A percentile compares a stretch with the other conserved stretches of the same genome.
These are phyloP conservation scores for Leccinum boreale DNA, from an alignment of 768 basidiomycete genomes.

Conservation along the genomic window DNA sequence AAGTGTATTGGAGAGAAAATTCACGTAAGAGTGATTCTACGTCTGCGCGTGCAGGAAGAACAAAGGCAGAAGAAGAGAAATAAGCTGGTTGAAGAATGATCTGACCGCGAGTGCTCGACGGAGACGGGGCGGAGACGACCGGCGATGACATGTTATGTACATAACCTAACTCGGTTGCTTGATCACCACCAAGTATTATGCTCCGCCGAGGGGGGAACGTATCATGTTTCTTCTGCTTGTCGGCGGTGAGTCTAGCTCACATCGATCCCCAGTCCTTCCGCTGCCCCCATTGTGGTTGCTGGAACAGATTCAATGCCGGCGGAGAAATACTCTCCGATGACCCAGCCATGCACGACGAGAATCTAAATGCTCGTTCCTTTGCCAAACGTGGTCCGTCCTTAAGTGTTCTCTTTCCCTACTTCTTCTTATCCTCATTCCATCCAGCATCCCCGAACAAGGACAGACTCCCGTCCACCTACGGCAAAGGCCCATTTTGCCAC, in stretches of 20 bases:
- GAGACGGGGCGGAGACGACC: constrained; percentile 46
- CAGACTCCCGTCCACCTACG: constrained; percentile 59
- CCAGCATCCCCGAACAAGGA: constrained; percentile 69
- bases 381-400: constrained; percentile 59
- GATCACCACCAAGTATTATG: neutral
- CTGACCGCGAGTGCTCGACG: constrained; percentile 58
- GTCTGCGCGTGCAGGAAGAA: constrained; percentile 62
- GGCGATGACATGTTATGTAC: constrained; percentile 11
- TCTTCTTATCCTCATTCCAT: neutral
- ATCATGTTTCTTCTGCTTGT: constrained; percentile 74
- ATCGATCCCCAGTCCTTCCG: constrained; percentile 55
- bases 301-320: constrained; percentile 67
- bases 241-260: constrained; percentile 38
- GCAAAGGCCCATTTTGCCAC: constrained; percentile 71
- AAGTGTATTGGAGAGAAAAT: constrained; percentile 50
- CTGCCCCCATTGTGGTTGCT: constrained; percentile 65
- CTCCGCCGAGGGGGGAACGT: constrained; percentile 51
- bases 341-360: constrained; percentile 83
- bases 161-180: neutral
- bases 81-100: constrained; percentile 68
- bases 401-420: neutral
- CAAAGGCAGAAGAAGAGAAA: constrained; percentile 76
- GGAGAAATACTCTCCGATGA: constrained; percentile 84
- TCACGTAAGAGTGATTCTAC: constrained; percentile 48
- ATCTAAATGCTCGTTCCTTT: constrained; percentile 67